These are phyloP conservation scores for Phyllachora maydis DNA, from an alignment of 2,329 filamentous ascomycete species.

Conservation along the genomic window DNA sequence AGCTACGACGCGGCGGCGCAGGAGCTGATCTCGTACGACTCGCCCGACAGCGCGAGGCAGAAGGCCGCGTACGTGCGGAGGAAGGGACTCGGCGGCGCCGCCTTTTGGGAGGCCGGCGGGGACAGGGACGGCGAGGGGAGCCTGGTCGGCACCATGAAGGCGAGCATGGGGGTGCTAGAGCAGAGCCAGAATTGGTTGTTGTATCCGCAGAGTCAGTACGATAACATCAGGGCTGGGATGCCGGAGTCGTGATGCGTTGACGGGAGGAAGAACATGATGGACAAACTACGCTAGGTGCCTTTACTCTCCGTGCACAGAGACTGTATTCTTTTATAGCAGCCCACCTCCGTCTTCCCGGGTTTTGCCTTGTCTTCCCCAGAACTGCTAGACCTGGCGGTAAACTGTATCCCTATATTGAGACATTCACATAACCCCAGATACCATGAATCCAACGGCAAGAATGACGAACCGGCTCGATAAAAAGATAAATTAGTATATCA, in stretches of 20 bases:
- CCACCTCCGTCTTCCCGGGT: slow-evolving; percentile 2
- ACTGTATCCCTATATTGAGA: no score
- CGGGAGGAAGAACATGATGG: no score
- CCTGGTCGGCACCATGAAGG: slow-evolving; percentile 32
- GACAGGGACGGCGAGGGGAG: slow-evolving; percentile 33
- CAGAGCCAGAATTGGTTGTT: slow-evolving; percentile 25
- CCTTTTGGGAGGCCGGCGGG: slow-evolving; percentile 70
- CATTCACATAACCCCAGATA: no score
- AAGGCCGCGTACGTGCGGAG: slow-evolving; percentile 45
- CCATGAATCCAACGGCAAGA: no score
- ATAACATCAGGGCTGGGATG: slow-evolving; percentile 25
- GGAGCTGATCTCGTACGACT: slow-evolving; percentile 54
- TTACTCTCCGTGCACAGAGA: slow-evolving; percentile 1
- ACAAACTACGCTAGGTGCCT: no score
- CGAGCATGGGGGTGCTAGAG: slow-evolving; percentile 26
- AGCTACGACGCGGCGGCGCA: slow-evolving; percentile 38
- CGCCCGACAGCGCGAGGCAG: slow-evolving; percentile 27
- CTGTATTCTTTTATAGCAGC: slow-evolving; percentile 2
- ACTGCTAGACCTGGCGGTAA: no score
- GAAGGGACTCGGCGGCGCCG: slow-evolving; percentile 47
- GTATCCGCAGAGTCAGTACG: slow-evolving; percentile 35
- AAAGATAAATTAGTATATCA: no score
- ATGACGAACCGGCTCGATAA: no score
- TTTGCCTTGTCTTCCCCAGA: slow-evolving; percentile 4
- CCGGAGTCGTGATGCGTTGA: slow-evolving; percentile 3